Conservation (phyloP, 768 basidiomycete species). For the Cubamyces lactineus region DNA sequence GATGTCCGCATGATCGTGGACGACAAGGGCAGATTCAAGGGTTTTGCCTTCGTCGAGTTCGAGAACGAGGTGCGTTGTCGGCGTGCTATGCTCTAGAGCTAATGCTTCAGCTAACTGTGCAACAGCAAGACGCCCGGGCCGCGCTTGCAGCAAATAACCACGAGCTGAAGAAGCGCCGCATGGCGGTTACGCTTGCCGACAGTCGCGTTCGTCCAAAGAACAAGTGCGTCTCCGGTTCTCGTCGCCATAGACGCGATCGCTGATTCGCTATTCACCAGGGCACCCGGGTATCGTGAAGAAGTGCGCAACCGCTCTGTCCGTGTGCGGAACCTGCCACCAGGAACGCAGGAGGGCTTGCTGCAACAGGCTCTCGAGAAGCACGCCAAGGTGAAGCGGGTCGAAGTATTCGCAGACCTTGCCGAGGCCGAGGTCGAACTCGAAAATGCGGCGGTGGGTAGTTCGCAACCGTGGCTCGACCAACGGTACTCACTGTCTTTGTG, state of each 20-base stretch:
- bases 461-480: background rate
- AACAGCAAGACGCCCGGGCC: conserved; percentile 66
- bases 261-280: conserved; percentile 2
- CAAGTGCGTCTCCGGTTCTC: conserved; percentile 24
- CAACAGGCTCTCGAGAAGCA: conserved; percentile 89
- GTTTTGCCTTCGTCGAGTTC: conserved; percentile 94
- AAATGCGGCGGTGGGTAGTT: conserved; percentile 58
- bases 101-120: background rate
- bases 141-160: conserved; percentile 83
- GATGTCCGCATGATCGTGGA: conserved; percentile 80
- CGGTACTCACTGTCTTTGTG: background rate
- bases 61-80: conserved; percentile 65
- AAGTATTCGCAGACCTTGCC: conserved; percentile 64
- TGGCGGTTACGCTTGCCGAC: conserved; percentile 87
- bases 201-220: conserved; percentile 45
- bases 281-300: conserved; percentile 49
- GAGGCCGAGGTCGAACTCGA: conserved; percentile 71
- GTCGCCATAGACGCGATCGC: background rate
- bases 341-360: conserved; percentile 86
- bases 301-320: conserved; percentile 72
- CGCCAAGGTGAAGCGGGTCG: conserved; percentile 68
- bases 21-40: conserved; percentile 69
- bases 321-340: conserved; percentile 71
- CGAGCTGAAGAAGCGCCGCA: conserved; percentile 87
- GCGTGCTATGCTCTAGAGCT: background rate